Conservation (phyloP, 2,329 filamentous ascomycete genomes). For the Fusarium sp. region DNA sequence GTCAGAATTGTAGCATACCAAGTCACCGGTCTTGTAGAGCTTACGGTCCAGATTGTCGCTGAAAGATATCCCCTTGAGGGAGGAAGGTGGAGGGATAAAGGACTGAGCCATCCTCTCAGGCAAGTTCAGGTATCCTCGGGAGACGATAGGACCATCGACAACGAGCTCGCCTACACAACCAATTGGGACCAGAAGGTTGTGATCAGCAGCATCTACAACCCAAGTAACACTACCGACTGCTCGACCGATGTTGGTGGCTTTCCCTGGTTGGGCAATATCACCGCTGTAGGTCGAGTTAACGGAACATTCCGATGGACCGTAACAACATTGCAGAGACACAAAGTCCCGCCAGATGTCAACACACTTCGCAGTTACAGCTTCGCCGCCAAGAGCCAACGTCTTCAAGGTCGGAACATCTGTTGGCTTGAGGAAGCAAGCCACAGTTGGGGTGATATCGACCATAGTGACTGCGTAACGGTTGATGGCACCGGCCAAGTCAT, state of each 20-base stretch:
- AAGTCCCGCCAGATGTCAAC: slow-evolving; percentile 38
- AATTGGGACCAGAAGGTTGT: slow-evolving; percentile 19
- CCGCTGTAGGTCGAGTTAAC: slow-evolving; percentile 33
- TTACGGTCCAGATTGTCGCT: background rate
- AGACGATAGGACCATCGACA: slow-evolving; percentile 41
- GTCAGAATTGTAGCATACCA: slow-evolving; percentile 61
- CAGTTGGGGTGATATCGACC: slow-evolving; percentile 38
- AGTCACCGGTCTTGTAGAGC: slow-evolving; percentile 65
- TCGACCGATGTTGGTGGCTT: slow-evolving; percentile 36
- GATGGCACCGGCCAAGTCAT: slow-evolving; percentile 32
- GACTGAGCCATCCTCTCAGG: slow-evolving; percentile 30
- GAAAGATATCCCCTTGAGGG: background rate
- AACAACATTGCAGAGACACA: slow-evolving; percentile 39
- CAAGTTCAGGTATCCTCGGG: slow-evolving; percentile 40
- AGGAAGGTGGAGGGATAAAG: slow-evolving; percentile 21
- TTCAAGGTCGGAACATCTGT: slow-evolving; percentile 29
- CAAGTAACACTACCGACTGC: slow-evolving; percentile 34
- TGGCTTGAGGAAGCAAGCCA: slow-evolving; percentile 35
- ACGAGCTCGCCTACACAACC: slow-evolving; percentile 35
- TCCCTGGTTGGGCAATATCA: slow-evolving; percentile 31
- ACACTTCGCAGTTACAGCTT: slow-evolving; percentile 39
- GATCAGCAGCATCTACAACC: slow-evolving; percentile 27
- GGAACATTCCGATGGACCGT: slow-evolving; percentile 36
- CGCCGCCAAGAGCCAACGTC: slow-evolving; percentile 35
- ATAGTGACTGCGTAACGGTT: slow-evolving; percentile 29